Percentiles rank a stretch among this genome's conserved stretches.
Evolutionary conservation across 352 stramenopile genomes (phyloP).

Genomic region (Saprolegnia parasitica): DNA sequence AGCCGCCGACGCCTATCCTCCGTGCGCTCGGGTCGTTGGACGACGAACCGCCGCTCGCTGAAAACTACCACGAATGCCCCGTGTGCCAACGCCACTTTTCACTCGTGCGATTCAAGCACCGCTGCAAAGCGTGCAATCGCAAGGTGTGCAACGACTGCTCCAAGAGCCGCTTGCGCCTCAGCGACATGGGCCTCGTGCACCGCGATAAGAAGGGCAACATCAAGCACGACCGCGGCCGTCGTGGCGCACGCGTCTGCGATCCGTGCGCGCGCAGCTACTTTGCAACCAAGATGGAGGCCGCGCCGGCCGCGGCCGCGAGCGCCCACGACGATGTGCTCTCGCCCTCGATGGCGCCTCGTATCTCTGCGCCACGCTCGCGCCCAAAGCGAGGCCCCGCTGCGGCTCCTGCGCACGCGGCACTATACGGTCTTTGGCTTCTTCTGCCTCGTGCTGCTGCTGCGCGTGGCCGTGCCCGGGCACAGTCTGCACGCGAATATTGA

Average conservation of each 20-base stretch:
- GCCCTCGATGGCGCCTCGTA: neutral
- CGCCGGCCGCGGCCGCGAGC: neutral
- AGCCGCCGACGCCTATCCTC: neutral
- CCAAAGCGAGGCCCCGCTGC: conserved; percentile 34
- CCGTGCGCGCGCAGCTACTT: conserved; percentile 61
- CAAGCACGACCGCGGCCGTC: conserved; percentile 64
- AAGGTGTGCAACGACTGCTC: conserved; percentile 82
- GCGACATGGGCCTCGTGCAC: conserved; percentile 25
- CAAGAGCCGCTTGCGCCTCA: conserved; percentile 48
- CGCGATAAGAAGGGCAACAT: conserved; percentile 31
- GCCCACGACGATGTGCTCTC: neutral
- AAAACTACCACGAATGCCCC: conserved; percentile 16
- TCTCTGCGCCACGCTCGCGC: conserved; percentile 28
- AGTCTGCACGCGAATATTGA: neutral
- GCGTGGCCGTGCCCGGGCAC: neutral
- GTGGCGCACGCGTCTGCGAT: conserved; percentile 67
- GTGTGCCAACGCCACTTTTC: conserved; percentile 32
- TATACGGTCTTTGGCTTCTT: conserved; percentile 26
- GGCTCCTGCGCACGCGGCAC: conserved; percentile 29
- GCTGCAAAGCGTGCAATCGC: conserved; percentile 61
- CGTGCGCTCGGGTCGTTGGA: conserved; percentile 14
- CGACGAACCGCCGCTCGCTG: neutral
- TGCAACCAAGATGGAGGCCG: conserved; percentile 33
- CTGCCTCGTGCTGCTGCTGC: conserved; percentile 19
- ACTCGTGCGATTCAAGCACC: conserved; percentile 76